Evolutionary conservation across 163 green algal species (phyloP).

Genomic region (Chlamydomonas reinhardtii): DNA sequence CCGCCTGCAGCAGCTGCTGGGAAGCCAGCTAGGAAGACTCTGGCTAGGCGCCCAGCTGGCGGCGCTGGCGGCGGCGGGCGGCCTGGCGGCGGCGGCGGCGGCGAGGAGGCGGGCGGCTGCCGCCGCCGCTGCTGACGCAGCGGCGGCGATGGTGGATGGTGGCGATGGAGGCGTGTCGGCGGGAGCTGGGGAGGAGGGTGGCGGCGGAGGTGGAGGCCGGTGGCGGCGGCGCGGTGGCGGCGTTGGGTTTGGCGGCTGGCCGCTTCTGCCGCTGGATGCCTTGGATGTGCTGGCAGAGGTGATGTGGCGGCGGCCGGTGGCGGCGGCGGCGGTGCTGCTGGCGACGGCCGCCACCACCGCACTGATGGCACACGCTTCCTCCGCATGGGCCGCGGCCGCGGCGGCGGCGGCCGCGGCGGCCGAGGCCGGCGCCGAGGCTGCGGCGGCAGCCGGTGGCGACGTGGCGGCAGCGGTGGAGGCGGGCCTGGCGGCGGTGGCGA

Average conservation of each 20-base stretch:
- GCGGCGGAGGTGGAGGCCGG: not conserved
- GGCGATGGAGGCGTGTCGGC: not conserved
- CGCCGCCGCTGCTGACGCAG: not conserved
- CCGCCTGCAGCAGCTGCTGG: slow-evolving; percentile 17
- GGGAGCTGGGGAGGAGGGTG: not conserved
- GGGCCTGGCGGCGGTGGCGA: too few species aligned
- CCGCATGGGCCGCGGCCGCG: not conserved
- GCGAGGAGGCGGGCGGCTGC: not conserved
- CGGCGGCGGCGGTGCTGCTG: not conserved
- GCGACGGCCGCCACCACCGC: not conserved
- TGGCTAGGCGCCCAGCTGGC: slow-evolving; percentile 24
- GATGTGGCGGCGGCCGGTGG: too few species aligned
- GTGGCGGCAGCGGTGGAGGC: too few species aligned
- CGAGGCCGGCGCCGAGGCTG: not conserved
- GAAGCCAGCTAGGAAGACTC: not conserved
- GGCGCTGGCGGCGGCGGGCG: slow-evolving; percentile 3
- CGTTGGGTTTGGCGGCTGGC: not conserved
- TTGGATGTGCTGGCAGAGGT: not conserved
- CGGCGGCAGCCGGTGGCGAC: not conserved
- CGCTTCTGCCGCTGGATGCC: not conserved
- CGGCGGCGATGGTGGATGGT: not conserved
- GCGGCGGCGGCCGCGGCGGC: not conserved
- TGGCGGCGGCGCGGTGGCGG: too few species aligned
- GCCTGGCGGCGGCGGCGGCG: not conserved
- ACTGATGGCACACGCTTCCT: too few species aligned